A percentile compares a stretch with the other conserved stretches of the same genome.
Conservation (phyloP, 306 rosid genomes). For the Quercus mongolica region DNA sequence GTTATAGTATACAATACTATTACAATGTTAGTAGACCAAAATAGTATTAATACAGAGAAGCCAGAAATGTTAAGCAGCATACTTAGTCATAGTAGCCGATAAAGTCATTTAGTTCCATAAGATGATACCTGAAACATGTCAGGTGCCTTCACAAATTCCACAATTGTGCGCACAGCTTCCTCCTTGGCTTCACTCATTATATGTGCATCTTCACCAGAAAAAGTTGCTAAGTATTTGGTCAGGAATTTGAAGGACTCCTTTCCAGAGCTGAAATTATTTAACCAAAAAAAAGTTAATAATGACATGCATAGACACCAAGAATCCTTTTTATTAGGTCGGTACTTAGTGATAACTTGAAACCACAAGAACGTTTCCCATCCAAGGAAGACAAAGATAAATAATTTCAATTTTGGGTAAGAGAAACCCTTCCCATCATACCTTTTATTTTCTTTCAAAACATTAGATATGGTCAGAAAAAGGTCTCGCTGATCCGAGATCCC, state of each 20-base stretch:
- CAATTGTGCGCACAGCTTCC: constrained; percentile 78
- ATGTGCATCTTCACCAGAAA: constrained; percentile 67
- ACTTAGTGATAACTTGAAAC: neutral
- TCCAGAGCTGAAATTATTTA: constrained; percentile 47
- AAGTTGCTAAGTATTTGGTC: constrained; percentile 72
- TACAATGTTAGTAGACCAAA: neutral
- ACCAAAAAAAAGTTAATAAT: neutral
- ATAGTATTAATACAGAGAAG: neutral
- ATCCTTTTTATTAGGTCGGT: neutral
- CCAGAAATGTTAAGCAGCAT: neutral
- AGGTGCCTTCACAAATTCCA: constrained; percentile 82
- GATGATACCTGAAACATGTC: constrained; percentile 76
- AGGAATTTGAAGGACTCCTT: constrained; percentile 81
- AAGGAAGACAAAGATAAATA: neutral
- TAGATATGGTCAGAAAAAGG: constrained; percentile 66
- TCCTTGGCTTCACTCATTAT: constrained; percentile 78
- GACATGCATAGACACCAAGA: neutral
- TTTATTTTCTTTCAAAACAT: constrained; percentile 80
- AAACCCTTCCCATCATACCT: constrained; percentile 43
- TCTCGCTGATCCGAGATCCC: constrained; percentile 68
- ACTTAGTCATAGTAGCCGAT: neutral
- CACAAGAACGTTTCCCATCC: neutral
- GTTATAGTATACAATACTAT: neutral
- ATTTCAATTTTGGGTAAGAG: neutral
- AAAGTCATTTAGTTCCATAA: neutral